Evolutionary conservation across 306 rosid species (phyloP), one percentile per base, ranked within the genome.

Genomic region (Alnus rubra): DNA sequence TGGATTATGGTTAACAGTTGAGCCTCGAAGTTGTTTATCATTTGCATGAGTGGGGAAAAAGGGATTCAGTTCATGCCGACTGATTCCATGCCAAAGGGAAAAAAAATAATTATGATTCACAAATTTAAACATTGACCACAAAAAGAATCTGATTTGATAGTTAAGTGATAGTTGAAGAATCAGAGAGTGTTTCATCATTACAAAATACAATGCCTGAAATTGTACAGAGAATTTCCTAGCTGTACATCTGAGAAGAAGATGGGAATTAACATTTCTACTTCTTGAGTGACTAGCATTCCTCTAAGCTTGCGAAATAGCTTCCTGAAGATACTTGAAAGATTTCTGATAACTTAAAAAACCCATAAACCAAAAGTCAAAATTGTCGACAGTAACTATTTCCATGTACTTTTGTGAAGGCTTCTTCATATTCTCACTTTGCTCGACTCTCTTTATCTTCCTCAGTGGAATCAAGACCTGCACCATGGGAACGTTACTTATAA

Each of bases 351-450:
- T 90, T 30, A 90, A 82, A 84, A 91, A 81, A n/a, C 95, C 95
- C 95, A 87, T 78, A 63, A 90, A 85, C 92, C 95, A 87, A 81
- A 90, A 90, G 49, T 90, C 91, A 39, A 87, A 88, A 54, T 87
- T 69, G 65, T 90, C 95, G 42, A 78, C 85, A 0, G 90, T 88
- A 49, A 90, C 88, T 70, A 90, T 80, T 62, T 90, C 85, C 37
- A 85, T 79, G 86, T 82, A 90, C 86, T 85, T 90, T 58, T 85
- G 79, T 1, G 91, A 87, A 35, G 95, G 87, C 59, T 75, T 86
- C 76, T 74, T 71, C 75, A 65, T 67, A 80, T 86, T 78, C 83
- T 77, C 83, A 42, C 86, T 87, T 71, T 86, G 86, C 68, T 87
- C 79, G 14, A 76, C 87, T 80, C 75, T 73, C 74, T 84, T 74